Evolutionary conservation across 768 basidiomycete genomes (phyloP).

Genomic region (Termitomyces sp.): DNA sequence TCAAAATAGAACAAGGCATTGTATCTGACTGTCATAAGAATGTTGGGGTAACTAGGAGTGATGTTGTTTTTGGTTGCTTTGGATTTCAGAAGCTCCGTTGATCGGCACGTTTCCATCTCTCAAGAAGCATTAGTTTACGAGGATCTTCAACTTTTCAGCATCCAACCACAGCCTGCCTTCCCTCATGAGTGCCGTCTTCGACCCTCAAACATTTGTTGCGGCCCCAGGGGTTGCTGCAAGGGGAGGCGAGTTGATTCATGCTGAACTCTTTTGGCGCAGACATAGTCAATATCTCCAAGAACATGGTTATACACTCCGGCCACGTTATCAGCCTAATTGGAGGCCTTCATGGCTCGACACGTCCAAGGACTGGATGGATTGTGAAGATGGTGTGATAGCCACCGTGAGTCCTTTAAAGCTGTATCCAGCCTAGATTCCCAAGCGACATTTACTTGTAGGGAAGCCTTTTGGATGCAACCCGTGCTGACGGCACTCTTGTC

Average conservation of each 20-base stretch:
- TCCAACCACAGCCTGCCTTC: neutral
- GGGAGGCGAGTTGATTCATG: neutral
- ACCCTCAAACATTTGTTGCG: neutral
- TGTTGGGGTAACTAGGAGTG: neutral
- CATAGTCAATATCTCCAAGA: constrained; percentile 3
- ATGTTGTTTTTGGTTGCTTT: neutral
- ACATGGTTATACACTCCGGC: constrained; percentile 5
- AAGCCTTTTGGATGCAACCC: neutral
- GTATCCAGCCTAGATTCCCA: neutral
- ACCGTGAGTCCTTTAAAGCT: neutral
- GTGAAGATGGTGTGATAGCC: constrained; percentile 1
- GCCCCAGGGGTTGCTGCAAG: neutral
- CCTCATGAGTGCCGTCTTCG: neutral
- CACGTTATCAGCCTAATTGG: constrained; percentile 8
- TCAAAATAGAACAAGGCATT: neutral
- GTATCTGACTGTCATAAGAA: neutral
- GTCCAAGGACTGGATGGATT: neutral
- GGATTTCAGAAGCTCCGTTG: neutral
- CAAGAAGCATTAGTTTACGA: neutral
- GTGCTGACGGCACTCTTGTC: neutral
- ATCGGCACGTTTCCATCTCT: neutral
- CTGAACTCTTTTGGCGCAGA: constrained; percentile 6
- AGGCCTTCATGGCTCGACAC: constrained; percentile 1
- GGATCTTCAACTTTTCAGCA: neutral
- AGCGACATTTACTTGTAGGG: neutral